Evolutionary conservation across 139 green algal genomes (phyloP).

Genomic region (Diplosphaera chodatii): DNA sequence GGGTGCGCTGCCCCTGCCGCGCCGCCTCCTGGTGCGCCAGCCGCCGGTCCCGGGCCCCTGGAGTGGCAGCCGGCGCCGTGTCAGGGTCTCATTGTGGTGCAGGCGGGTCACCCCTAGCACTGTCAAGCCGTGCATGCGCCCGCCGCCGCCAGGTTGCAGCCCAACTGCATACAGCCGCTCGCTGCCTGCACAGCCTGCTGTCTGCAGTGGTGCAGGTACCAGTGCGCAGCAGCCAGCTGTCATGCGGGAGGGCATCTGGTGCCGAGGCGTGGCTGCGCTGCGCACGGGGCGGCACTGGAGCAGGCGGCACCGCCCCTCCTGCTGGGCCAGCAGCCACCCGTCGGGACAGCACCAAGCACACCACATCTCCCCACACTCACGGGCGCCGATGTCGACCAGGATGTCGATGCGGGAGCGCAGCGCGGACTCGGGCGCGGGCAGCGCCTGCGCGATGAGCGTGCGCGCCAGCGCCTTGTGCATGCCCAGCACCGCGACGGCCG

Average conservation of each 20-base stretch:
- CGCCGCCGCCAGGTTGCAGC: no score
- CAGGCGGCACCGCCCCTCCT: no score
- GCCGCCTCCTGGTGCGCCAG: background rate
- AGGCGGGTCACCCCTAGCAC: background rate
- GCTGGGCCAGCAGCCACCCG: no score
- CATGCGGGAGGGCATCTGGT: no score
- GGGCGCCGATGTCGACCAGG: conserved; percentile 24
- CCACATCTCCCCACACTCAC: conserved; percentile 7
- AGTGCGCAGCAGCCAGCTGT: no score
- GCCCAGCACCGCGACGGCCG: conserved; percentile 11
- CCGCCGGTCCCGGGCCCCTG: conserved; percentile 2
- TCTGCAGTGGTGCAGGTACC: no score
- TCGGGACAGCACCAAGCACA: no score
- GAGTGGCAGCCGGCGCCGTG: no score
- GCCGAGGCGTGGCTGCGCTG: no score
- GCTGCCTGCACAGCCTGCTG: no score
- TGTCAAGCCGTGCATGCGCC: background rate
- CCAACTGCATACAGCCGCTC: no score
- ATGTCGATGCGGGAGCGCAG: conserved; percentile 25
- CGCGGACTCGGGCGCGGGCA: conserved; percentile 33
- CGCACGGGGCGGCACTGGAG: no score
- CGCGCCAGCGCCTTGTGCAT: conserved; percentile 22
- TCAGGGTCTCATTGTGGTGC: background rate
- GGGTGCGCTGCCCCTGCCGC: conserved; percentile 20
- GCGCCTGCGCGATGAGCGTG: conserved; percentile 26